Conservation (phyloP, 2,329 filamentous ascomycete species). For the Alternaria burnsii region DNA sequence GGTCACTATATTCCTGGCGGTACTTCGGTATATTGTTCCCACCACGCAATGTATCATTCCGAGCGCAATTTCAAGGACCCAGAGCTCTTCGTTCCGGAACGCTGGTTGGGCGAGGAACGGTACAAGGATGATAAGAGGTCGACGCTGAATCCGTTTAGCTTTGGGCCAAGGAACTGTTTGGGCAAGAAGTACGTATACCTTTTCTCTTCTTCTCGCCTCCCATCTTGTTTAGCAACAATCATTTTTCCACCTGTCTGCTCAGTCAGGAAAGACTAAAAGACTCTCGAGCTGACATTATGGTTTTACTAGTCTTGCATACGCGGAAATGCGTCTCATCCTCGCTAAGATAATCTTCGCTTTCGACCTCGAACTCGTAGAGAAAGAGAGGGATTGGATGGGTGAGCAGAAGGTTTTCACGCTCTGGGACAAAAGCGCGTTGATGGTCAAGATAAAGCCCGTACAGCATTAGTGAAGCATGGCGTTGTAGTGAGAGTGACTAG, state of each 20-base stretch:
- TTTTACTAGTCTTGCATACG: conserved; percentile 29
- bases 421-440: conserved; percentile 46
- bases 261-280: background rate
- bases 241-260: background rate
- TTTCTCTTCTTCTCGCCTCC: background rate
- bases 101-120: conserved; percentile 50
- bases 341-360: conserved; percentile 37
- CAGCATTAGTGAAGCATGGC: background rate
- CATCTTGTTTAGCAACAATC: background rate
- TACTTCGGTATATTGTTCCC: conserved; percentile 37
- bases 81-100: conserved; percentile 37
- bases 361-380: conserved; percentile 34
- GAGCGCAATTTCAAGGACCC: conserved; percentile 38
- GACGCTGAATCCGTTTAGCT: conserved; percentile 38
- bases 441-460: conserved; percentile 37
- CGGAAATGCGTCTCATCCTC: conserved; percentile 41
- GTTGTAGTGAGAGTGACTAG: background rate
- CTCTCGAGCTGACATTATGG: background rate
- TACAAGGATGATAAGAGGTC: conserved; percentile 47
- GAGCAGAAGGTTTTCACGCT: conserved; percentile 41
- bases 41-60: conserved; percentile 45
- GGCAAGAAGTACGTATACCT: conserved; percentile 44
- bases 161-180: conserved; percentile 40
- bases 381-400: conserved; percentile 50
- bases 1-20: conserved; percentile 41